Evolutionary conservation across 805 yeast genomes (phyloP).

Genomic region (Saturnispora gosingensis): DNA sequence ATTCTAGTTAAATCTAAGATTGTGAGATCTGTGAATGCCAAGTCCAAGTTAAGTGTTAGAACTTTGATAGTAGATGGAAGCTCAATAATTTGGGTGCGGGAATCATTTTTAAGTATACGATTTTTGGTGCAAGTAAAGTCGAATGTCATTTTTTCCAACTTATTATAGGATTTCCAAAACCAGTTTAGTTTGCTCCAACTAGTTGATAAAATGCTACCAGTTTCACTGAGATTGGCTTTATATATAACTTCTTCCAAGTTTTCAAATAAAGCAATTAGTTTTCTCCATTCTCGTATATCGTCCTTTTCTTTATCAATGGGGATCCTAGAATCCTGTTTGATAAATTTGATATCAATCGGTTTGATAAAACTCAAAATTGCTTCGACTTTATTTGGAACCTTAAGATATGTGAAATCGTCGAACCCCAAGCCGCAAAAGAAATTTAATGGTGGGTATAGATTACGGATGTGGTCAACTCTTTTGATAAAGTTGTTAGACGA

Average conservation of each 20-base stretch:
- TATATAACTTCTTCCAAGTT: background rate
- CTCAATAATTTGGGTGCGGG: background rate
- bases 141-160: background rate
- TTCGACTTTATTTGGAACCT: background rate
- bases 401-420: background rate
- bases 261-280: background rate
- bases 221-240: background rate
- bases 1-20: background rate
- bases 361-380: background rate
- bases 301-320: background rate
- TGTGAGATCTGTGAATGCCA: background rate
- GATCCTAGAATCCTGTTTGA: background rate
- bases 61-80: background rate
- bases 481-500: background rate
- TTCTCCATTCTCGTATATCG: background rate
- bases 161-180: slow-evolving; percentile 3
- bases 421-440: background rate
- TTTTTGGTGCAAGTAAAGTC: background rate
- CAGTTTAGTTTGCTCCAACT: slow-evolving; percentile 2
- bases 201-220: background rate
- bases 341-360: background rate
- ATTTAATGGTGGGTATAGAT: background rate
- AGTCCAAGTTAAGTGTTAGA: background rate
- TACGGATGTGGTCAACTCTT: background rate
- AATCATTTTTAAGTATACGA: background rate